These are phyloP conservation scores for Psilocybe sp. DNA, from an alignment of 768 basidiomycete species.

Conservation along the genomic window DNA sequence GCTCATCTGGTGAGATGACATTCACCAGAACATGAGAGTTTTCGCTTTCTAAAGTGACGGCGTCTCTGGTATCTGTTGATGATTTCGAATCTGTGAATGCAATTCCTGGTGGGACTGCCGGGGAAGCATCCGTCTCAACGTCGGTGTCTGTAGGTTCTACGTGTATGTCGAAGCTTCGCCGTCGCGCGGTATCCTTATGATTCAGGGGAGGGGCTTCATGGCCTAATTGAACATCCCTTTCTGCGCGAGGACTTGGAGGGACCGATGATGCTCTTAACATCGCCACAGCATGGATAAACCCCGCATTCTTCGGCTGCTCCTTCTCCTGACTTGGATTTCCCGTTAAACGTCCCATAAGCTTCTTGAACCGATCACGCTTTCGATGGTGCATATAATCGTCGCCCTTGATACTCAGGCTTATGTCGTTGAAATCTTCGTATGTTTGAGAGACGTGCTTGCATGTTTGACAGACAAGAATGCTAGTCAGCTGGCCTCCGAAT, in stretches of 20 bases:
- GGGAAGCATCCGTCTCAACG: conserved; percentile 7
- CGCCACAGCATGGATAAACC: conserved; percentile 16
- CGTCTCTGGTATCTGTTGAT: conserved; percentile 1
- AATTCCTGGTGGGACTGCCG: conserved; percentile 1
- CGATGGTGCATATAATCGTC: conserved; percentile 70
- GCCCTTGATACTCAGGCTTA: conserved; percentile 84
- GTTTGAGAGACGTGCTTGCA: conserved; percentile 94
- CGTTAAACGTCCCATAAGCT: conserved; percentile 64
- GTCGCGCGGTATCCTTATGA: conserved; percentile 26
- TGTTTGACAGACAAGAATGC: conserved; percentile 89
- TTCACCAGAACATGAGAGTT: conserved; percentile 22
- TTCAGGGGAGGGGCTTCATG: conserved; percentile 30
- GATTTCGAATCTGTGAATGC: background rate
- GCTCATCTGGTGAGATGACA: conserved; percentile 28
- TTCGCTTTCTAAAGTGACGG: conserved; percentile 22
- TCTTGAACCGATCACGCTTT: conserved; percentile 76
- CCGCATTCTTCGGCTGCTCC: conserved; percentile 1
- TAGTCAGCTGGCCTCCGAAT: conserved; percentile 86
- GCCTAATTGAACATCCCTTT: conserved; percentile 27
- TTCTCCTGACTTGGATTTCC: conserved; percentile 27
- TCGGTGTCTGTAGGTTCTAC: conserved; percentile 3
- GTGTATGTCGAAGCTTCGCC: conserved; percentile 40
- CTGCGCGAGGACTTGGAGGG: conserved; percentile 36
- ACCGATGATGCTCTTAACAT: conserved; percentile 58
- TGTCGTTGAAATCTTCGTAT: conserved; percentile 92